Evolutionary conservation across 352 stramenopile genomes (phyloP), one percentile per base, ranked within the genome.

Genomic region (Pythium insidiosum): DNA sequence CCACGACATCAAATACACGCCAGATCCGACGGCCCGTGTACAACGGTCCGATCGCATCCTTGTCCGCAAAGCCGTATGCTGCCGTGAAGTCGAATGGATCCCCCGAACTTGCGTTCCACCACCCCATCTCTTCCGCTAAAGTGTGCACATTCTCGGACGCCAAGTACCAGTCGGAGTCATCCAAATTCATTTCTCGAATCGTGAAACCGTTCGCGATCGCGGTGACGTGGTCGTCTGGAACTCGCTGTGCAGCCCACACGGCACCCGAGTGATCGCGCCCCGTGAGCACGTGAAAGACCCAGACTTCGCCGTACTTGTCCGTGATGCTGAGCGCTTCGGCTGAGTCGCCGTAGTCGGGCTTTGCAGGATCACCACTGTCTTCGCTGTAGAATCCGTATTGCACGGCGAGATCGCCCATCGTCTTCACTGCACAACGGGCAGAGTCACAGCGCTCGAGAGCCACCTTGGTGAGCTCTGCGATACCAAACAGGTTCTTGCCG

Each of bases 251-350:
- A 0, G 82, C 92, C 92, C 92, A 98, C 21, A 97, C 82, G 0
- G 90, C 92, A 20, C 73, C 78, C 10, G 74, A 50, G 20, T 95
- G 92, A 31, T 95, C 53, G 29, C 63, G 67, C 15, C 96, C 91
- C 5, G 91, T 93, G 34, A 97, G 57, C 2, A 98, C 82, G 56
- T 98, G 91, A 68, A 98, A 97, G 20, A 97, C 71, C 90, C 92
- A 98, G 15, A 84, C 77, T 51, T 98, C 88, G 13, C 72, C 73
- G 16, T 77, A 58, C 35, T 83, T 73, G 58, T 98, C 92, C 3
- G 68, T 73, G 6, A 98, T 79, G 5, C 67, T 72, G 3, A 98
- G 70, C 22, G 79, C 68, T 54, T 98, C 92, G 5, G 74, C 81
- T 55, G 71, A 87, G 60, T 87, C 68, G 2, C 61, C 60, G 44